These are phyloP conservation scores for Sclerotinia subarctica DNA, from an alignment of 2,329 filamentous ascomycete genomes.

Conservation along the genomic window DNA sequence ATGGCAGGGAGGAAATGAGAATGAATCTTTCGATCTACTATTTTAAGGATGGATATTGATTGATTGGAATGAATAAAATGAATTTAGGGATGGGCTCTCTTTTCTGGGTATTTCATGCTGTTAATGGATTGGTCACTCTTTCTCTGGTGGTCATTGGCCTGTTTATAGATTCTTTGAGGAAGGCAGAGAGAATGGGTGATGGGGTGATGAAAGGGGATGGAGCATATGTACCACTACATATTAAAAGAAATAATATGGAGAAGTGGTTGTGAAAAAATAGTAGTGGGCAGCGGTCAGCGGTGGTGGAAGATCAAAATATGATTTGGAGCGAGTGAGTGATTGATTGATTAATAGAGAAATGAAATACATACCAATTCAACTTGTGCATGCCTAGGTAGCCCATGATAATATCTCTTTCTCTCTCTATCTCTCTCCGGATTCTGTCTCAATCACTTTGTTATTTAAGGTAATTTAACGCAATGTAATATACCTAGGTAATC, in stretches of 20 bases:
- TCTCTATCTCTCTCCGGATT: no score
- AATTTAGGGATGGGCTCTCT: not conserved
- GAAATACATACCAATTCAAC: not conserved
- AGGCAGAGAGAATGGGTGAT: not conserved
- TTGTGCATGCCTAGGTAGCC: not conserved
- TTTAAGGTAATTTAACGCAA: no score
- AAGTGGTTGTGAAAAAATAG: no score
- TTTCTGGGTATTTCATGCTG: not conserved
- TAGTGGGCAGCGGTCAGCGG: not conserved
- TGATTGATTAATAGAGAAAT: constrained; percentile 1
- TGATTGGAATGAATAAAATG: constrained; percentile 8
- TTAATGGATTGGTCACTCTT: not conserved
- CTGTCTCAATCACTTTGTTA: no score
- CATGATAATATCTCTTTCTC: no score
- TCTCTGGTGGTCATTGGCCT: not conserved
- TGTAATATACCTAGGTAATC: no score
- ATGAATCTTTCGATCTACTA: not conserved
- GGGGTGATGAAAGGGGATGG: not conserved
- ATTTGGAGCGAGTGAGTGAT: not conserved
- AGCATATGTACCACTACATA: not conserved
- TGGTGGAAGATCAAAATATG: not conserved
- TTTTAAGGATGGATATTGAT: constrained; percentile 8
- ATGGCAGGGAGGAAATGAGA: not conserved
- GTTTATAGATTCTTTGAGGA: not conserved
- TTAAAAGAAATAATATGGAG: not conserved